Evolutionary conservation across 2,329 filamentous ascomycete genomes (phyloP), one percentile per base, ranked within the genome.

Genomic region (Fusarium newnesense): DNA sequence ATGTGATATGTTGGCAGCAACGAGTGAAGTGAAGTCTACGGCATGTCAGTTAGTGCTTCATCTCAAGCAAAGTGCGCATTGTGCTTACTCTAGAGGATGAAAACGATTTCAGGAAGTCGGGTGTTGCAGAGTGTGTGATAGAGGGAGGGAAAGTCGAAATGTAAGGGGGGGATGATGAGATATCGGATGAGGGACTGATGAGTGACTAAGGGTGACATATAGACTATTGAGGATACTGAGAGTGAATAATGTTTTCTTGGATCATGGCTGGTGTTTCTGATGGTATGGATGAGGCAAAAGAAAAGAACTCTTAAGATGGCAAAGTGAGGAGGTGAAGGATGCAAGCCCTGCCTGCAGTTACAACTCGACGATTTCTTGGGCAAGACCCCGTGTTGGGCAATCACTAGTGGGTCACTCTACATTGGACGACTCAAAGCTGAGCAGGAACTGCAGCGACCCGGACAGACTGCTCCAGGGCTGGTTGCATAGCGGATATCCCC

Each of bases 221-320:
- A 15, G 24, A 18, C 32, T n/a, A 19, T 19, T 7, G 30, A 18
- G 19, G 1, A 8, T 13, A 1, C 18, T 5, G 3, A 12, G 9
- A 58, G 9, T 9, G 4, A 5, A 13, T n/a, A 5, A n/a, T 18
- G 2, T 28, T 49, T 46, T 18, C 6, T 11, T 36, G 11, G 13
- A 24, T 11, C 16, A 49, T 49, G 11, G 13, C 18, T 28, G 24
- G 10, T 15, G 32, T 21, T 37, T 36, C 9, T 28, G 24, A 37
- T 19, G 24, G 19, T 30, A 34, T 50, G 15, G 50, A 15, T 11
- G 15, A 54, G 2, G 50, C 24, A 54, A 54, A 40, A 37, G 19
- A 18, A n/a, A 21, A 54, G 34, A 40, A 30, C 19, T 28, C 5
- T 10, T 7, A 28, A 12, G 8, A n/a, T 58, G 42, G 32, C 24